Evolutionary conservation across 2,329 filamentous ascomycete species (phyloP), one percentile per base, ranked within the genome.

Genomic region (Ophiostoma angusticollis): DNA sequence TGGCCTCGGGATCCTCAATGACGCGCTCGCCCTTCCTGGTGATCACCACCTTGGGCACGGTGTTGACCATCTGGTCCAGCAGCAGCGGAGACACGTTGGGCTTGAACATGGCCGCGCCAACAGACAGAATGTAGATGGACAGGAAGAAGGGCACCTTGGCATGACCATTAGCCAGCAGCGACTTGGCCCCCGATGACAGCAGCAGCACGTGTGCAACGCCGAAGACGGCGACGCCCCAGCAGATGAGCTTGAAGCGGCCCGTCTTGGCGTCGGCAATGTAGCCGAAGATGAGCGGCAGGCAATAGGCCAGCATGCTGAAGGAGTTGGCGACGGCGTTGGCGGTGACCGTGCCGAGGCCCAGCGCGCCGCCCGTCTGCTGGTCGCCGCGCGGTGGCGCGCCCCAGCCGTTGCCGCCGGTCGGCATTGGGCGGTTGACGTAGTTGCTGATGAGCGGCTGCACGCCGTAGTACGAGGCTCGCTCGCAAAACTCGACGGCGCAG

Each of bases 51-150:
- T 65, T 68, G 46, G 75, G 68, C 44, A 65, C 69, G 4, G 63
- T 67, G 41, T 74, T 70, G 24, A 64, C 65, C 54, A 79, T 78
- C 57, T 84, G 79, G 51, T 84, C 80, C 16, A 78, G 78, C 40
- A 84, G 72, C 14, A 84, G 61, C 0, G 79, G 77, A 0, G 78
- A 76, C 31, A 87, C 80, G 52, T 87, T 87, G 46, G 78, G 73
- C 64, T 87, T 89, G 71, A 87, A 85, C 51, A 83, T 80, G 45
- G 82, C 82, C 1, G 80, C 84, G 31, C 82, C 82, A 22, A 84
- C 57, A 47, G 66, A 65, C 28, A 70, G 45, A 19, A 55, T 58
- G 47, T 68, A 69, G 38, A 69, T 58, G 5, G 78, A 77, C 51
- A 84, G 70, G 49, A 84, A 72, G 40, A 65, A 63, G 18, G 73